Evolutionary conservation across 306 rosid species (phyloP).

Genomic region (Mimosa pudica): DNA sequence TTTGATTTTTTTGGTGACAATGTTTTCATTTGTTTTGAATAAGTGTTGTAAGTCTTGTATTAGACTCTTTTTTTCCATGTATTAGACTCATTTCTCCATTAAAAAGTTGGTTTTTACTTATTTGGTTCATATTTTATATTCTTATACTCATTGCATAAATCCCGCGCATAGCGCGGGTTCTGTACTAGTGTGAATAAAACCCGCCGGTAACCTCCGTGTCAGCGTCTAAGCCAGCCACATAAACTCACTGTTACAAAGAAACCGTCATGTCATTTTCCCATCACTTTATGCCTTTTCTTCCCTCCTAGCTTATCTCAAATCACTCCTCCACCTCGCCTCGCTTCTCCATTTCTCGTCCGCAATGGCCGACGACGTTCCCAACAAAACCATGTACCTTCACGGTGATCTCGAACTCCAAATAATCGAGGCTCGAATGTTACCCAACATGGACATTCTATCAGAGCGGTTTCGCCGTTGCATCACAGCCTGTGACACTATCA

Average conservation of each 20-base stretch:
- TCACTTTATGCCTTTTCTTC: background rate
- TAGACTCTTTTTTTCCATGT: too few relatives aligned
- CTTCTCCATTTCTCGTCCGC: background rate
- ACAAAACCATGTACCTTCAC: constrained; percentile 55
- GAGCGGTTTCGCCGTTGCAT: constrained; percentile 79
- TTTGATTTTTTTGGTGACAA: too few relatives aligned
- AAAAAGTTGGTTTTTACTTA: too few relatives aligned
- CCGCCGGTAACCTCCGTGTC: background rate
- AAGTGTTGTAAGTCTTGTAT: too few relatives aligned
- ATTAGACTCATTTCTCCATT: too few relatives aligned
- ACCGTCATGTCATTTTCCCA: background rate
- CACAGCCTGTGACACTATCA: constrained; percentile 72
- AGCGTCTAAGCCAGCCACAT: background rate
- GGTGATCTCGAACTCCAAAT: constrained; percentile 83
- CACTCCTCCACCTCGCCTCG: background rate
- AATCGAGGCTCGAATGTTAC: constrained; percentile 59
- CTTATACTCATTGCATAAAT: too few relatives aligned
- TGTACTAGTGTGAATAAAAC: background rate
- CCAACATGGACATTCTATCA: constrained; percentile 84
- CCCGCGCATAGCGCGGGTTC: too few relatives aligned
- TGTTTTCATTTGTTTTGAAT: too few relatives aligned
- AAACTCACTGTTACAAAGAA: background rate
- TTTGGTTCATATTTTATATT: too few relatives aligned
- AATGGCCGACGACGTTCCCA: constrained; percentile 56
- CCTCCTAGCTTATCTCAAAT: too few relatives aligned